Evolutionary conservation across 169 alveolate species (phyloP).

Genomic region (Toxoplasma gondii): DNA sequence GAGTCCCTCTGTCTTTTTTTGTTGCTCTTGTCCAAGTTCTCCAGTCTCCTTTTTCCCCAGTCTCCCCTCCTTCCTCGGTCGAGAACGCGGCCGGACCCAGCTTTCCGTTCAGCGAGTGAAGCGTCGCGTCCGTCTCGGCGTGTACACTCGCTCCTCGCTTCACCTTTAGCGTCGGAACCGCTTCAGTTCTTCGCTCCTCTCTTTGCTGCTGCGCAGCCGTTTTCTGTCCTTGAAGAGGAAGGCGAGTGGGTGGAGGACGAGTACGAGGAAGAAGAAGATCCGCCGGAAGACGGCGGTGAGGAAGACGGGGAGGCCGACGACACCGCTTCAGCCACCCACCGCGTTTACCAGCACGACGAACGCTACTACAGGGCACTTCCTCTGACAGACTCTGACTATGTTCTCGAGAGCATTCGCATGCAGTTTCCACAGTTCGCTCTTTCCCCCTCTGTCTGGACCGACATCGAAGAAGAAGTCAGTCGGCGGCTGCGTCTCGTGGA

Average conservation of each 20-base stretch:
- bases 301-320: background rate
- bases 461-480: background rate
- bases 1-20: too few relatives aligned
- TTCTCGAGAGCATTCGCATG: background rate
- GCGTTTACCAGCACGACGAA: background rate
- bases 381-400: background rate
- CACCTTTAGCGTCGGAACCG: too few relatives aligned
- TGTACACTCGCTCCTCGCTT: too few relatives aligned
- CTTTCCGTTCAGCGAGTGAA: too few relatives aligned
- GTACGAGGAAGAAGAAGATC: constrained; percentile 2
- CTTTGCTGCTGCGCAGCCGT: background rate
- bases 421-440: background rate
- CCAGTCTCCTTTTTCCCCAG: too few relatives aligned
- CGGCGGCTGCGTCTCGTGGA: constrained; percentile 7
- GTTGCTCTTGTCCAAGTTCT: too few relatives aligned
- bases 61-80: too few relatives aligned
- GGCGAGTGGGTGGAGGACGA: background rate
- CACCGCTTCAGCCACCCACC: constrained; percentile 1
- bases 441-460: background rate
- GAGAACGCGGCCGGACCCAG: too few relatives aligned
- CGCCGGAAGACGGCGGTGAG: background rate
- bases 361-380: constrained; percentile 1
- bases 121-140: too few relatives aligned
- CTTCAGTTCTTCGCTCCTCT: too few relatives aligned
- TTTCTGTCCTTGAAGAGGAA: background rate